Evolutionary conservation across 1,139 yeast genomes (phyloP), one percentile per base, ranked within the genome.

Genomic region (Saccharomycopsis crataegensis): DNA sequence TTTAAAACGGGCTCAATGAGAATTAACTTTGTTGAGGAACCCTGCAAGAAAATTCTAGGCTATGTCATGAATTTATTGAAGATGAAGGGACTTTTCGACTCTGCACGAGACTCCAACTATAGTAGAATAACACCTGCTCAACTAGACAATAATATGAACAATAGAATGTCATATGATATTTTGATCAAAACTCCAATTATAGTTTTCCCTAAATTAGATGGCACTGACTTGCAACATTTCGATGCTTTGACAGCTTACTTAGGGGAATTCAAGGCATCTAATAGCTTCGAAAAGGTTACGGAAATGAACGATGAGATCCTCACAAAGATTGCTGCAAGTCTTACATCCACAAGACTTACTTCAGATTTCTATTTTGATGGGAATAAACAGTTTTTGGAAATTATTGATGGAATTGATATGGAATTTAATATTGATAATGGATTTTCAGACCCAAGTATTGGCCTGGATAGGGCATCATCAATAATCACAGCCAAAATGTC

Each of bases 31-130:
- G 81, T 89, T 28, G 96, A 91, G 62, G 86, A 83, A 58, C 86
- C 98, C 0, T 76, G 89, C 60, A 76, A 82, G 46, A 78, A 83
- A 59, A 78, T 93, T 9, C 65, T 86, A 45, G 75, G 78, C 37
- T 91, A 82, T 63, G 70, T 89, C 62, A 80, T 80, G 60, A 86
- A 86, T 62, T 87, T 94, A 64, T 85, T 82, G 57, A 79, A 79
- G 61, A 89, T 93, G 96, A 93, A 93, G 67, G 81, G 82, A 1
- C 75, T 91, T 14, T 93, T 86, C 66, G 99, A 93, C 62, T 73
- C 79, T 16, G 96, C 98, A 0, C 77, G 99, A 58, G 89, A 86
- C 62, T 88, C 91, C 11, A 97, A 98, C 0, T 73, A 82, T 64
- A 74, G 79, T 55, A 82, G 79, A 59, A 40, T 53, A 1, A 48